Evolutionary conservation across 192 early-diverging fungal genomes (phyloP).

Genomic region (Backusella australiensis): DNA sequence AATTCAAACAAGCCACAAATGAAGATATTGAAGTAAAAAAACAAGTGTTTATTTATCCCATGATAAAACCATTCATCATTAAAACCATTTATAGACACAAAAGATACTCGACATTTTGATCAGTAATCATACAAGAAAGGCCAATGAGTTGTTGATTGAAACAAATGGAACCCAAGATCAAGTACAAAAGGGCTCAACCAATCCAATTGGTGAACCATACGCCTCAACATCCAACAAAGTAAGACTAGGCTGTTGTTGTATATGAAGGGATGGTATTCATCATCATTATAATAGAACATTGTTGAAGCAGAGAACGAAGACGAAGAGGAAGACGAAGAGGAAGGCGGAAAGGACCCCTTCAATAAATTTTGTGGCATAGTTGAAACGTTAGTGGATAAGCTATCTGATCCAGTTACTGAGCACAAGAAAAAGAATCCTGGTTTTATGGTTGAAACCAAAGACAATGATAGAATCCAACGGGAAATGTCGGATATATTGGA

Average conservation of each 20-base stretch:
- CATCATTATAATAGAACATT: background rate
- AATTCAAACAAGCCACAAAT: conserved; percentile 58
- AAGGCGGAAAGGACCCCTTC: conserved; percentile 69
- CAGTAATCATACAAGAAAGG: conserved; percentile 63
- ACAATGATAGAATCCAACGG: background rate
- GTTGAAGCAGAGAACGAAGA: background rate
- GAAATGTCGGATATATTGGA: conserved; percentile 47
- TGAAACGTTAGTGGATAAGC: conserved; percentile 66
- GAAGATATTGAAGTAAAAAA: conserved; percentile 52
- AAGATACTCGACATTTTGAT: conserved; percentile 35
- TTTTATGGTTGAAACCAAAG: background rate
- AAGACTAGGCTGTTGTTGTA: background rate
- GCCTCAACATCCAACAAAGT: conserved; percentile 17
- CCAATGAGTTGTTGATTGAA: conserved; percentile 57
- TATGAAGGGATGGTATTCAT: background rate
- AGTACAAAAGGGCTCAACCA: background rate
- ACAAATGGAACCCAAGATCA: background rate
- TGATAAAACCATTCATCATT: no score
- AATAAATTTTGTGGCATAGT: conserved; percentile 81
- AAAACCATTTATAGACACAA: no score
- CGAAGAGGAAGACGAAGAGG: background rate
- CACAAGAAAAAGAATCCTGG: conserved; percentile 26
- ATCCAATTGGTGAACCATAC: conserved; percentile 25
- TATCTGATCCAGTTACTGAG: conserved; percentile 60
- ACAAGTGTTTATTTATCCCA: background rate